phyloP scores from a whole-genome alignment of 2,329 filamentous ascomycete species.

The Monosporascus sp. region DNA sequence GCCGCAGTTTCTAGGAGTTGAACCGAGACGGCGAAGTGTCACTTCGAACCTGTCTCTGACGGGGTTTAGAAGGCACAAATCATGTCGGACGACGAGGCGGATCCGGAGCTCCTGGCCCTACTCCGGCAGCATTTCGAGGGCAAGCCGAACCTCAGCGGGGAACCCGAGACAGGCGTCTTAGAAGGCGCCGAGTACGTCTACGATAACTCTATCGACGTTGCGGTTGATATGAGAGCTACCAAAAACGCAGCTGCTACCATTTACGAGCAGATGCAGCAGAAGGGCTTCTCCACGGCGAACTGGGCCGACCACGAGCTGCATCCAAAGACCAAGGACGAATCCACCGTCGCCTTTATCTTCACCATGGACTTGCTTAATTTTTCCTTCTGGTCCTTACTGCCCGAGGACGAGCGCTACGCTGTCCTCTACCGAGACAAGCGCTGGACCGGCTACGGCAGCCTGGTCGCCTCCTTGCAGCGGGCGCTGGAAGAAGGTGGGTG shows the following conservation, averaged over 20 bases:
- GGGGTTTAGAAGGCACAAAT: constrained; percentile 8
- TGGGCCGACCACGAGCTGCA: constrained; percentile 91
- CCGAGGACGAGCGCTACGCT: constrained; percentile 68
- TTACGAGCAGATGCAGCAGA: constrained; percentile 74
- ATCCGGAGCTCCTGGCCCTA: constrained; percentile 80
- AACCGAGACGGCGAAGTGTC: too few species aligned
- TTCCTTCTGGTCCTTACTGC: constrained; percentile 81
- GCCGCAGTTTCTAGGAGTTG: too few species aligned
- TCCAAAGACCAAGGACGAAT: constrained; percentile 73
- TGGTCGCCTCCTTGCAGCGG: constrained; percentile 80
- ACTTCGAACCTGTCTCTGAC: not conserved
- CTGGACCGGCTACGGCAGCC: constrained; percentile 95
- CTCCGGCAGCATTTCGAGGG: constrained; percentile 73
- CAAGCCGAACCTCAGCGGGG: constrained; percentile 45
- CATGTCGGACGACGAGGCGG: constrained; percentile 91
- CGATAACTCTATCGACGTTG: constrained; percentile 89
- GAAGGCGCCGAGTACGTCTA: constrained; percentile 80
- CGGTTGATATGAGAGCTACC: constrained; percentile 74
- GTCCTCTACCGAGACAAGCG: constrained; percentile 73
- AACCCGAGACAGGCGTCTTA: constrained; percentile 76
- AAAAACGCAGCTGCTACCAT: constrained; percentile 78
- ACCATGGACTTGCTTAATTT: constrained; percentile 97
- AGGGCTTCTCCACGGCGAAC: constrained; percentile 73
- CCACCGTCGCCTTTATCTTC: constrained; percentile 86
- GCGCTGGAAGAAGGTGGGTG: constrained; percentile 76